These are phyloP conservation scores for Neckera pumila DNA, from an alignment of 225 moss, liverwort and hornwort species.

Conservation along the genomic window DNA sequence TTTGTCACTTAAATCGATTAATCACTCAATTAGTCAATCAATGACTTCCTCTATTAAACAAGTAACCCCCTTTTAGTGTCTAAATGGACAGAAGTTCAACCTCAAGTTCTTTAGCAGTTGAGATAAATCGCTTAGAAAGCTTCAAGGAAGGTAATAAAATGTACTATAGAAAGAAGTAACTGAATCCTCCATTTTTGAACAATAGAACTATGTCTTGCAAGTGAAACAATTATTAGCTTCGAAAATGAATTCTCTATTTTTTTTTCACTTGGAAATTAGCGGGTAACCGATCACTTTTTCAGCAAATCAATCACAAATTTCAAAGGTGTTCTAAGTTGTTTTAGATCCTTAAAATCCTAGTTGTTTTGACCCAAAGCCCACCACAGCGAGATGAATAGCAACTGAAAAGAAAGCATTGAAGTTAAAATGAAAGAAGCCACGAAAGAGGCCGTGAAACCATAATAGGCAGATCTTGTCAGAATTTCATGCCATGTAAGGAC, in stretches of 20 bases:
- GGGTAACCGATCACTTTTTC: not conserved
- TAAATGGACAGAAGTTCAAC: not conserved
- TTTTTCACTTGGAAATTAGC: not conserved
- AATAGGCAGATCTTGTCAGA: not conserved
- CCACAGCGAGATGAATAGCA: not conserved
- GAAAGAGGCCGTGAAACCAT: not conserved
- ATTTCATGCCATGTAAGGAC: not conserved
- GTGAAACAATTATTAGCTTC: not conserved
- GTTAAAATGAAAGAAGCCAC: not conserved
- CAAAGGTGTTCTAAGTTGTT: not conserved
- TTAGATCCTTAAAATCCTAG: not conserved
- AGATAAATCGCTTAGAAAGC: not conserved
- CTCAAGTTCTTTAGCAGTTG: not conserved
- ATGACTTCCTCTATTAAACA: not conserved
- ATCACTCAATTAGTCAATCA: not conserved
- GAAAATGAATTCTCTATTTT: not conserved
- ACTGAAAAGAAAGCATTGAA: not conserved
- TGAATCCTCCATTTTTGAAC: not conserved
- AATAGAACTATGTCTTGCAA: not conserved
- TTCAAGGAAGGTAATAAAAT: not conserved
- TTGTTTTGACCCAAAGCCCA: not conserved
- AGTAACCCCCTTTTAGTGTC: not conserved
- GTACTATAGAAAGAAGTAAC: not conserved
- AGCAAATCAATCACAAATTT: not conserved
- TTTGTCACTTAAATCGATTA: not conserved